A percentile compares a stretch with the other conserved stretches of the same genome.
phyloP scores from a whole-genome alignment of 2,329 filamentous ascomycete genomes.

The Seiridium unicorne region DNA sequence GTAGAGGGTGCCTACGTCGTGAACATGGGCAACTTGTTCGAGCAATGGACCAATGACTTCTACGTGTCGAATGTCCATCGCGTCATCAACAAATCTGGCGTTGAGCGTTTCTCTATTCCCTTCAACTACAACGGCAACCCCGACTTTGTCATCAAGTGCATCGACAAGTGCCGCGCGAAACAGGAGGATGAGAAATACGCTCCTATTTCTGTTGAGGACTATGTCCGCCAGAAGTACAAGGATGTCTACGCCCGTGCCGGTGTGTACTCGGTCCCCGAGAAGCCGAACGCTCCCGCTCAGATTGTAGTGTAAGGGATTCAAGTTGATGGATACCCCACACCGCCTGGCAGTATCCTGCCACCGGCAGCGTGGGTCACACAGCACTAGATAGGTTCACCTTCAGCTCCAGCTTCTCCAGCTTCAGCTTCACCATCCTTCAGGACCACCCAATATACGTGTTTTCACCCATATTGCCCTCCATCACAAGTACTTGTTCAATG shows the following conservation, averaged over 20 bases:
- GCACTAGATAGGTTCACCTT: too few relatives aligned
- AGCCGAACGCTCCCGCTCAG: too few relatives aligned
- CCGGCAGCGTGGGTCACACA: too few relatives aligned
- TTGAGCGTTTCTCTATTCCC: not conserved
- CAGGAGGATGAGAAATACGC: conserved; percentile 11
- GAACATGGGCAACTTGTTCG: conserved; percentile 36
- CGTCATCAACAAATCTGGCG: not conserved
- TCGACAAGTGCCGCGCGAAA: conserved; percentile 8
- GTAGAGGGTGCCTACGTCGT: conserved; percentile 28
- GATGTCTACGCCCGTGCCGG: conserved; percentile 9
- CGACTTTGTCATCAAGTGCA: conserved; percentile 13
- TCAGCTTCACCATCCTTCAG: too few relatives aligned
- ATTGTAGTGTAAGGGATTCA: too few relatives aligned
- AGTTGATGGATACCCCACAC: too few relatives aligned
- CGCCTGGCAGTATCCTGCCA: too few relatives aligned
- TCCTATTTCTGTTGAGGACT: conserved; percentile 12
- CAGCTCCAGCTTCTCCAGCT: too few relatives aligned
- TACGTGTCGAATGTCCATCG: not conserved
- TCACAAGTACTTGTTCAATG: too few relatives aligned
- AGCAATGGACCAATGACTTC: conserved; percentile 24
- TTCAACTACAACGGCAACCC: conserved; percentile 14
- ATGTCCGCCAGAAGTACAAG: conserved; percentile 8
- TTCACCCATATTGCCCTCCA: too few relatives aligned
- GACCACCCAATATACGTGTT: too few relatives aligned
- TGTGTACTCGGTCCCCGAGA: not conserved